These are phyloP conservation scores for Spizellomyces sp. DNA, from an alignment of 192 early-diverging fungal genomes.

Conservation along the genomic window DNA sequence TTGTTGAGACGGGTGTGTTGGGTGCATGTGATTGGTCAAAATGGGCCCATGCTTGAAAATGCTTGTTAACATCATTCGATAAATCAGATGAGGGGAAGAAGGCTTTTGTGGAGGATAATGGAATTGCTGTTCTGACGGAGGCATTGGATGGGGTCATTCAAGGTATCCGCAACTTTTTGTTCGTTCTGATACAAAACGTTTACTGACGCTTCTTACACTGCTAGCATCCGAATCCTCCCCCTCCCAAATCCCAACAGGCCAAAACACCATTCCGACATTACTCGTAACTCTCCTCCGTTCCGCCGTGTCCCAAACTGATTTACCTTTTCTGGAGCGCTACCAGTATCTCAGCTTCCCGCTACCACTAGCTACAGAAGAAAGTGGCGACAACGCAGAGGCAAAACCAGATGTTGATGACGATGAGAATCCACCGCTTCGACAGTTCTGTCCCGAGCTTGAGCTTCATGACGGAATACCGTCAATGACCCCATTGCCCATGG, in stretches of 20 bases:
- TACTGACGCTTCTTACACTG: not conserved
- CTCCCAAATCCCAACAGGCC: constrained; percentile 30
- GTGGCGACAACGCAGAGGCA: not conserved
- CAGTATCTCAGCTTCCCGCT: constrained; percentile 29
- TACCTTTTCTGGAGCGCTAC: constrained; percentile 37
- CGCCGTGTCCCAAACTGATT: constrained; percentile 43
- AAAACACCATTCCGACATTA: constrained; percentile 42
- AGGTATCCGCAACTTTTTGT: constrained; percentile 11
- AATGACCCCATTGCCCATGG: constrained; percentile 15
- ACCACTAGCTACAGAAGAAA: constrained; percentile 13
- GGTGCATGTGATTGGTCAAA: not conserved
- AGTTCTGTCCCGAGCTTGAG: constrained; percentile 32
- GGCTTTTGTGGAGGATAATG: constrained; percentile 41
- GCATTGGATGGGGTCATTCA: constrained; percentile 40
- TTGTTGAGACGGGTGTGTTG: constrained; percentile 43
- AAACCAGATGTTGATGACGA: not conserved
- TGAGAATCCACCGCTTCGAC: not conserved
- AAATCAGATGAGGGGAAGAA: constrained; percentile 37
- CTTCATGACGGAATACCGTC: not conserved
- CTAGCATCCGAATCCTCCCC: constrained; percentile 22
- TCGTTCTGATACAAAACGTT: not conserved
- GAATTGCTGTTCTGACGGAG: constrained; percentile 38
- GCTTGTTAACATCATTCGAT: not conserved
- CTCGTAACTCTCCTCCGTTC: constrained; percentile 47
- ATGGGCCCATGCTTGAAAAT: no score